Evolutionary conservation across 257 asterid genomes (phyloP).

Genomic region (Hygrophila difformis): DNA sequence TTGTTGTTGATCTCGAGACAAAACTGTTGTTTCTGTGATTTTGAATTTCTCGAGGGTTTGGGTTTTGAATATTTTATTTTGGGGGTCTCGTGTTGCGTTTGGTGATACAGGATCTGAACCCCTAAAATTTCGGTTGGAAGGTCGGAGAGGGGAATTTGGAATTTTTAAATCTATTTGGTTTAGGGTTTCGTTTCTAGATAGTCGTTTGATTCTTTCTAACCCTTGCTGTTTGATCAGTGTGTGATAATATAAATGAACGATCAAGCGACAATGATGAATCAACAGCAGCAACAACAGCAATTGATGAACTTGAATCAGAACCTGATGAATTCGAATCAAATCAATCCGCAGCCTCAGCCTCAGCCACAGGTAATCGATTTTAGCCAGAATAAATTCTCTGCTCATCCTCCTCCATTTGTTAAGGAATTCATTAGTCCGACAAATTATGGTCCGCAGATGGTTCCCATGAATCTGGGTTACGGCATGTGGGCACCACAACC

Average conservation of each 20-base stretch:
- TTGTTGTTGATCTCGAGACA: no score
- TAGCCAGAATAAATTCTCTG: not conserved
- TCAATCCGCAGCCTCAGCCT: conserved; percentile 30
- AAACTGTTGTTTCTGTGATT: no score
- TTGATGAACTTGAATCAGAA: conserved; percentile 32
- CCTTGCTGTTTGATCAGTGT: not conserved
- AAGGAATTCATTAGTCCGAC: not conserved
- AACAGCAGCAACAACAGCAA: conserved; percentile 24
- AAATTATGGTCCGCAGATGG: conserved; percentile 22
- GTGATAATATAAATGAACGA: conserved; percentile 39
- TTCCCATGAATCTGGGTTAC: conserved; percentile 41
- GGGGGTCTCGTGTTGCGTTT: not conserved
- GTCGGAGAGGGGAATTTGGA: not conserved
- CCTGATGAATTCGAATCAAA: conserved; percentile 24
- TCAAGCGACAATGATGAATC: conserved; percentile 41
- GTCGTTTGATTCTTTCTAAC: not conserved
- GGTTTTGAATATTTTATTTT: not conserved
- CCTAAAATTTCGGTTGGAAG: conserved; percentile 5
- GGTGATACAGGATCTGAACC: not conserved
- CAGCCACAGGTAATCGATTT: conserved; percentile 33
- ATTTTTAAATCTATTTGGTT: conserved; percentile 7
- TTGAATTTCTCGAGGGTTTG: not conserved
- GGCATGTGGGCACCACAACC: conserved; percentile 47
- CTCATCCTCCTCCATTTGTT: not conserved
- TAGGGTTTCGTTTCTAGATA: not conserved